Conservation (phyloP, 164 flowering plant genomes). For the Aristolochia fimbriata region DNA sequence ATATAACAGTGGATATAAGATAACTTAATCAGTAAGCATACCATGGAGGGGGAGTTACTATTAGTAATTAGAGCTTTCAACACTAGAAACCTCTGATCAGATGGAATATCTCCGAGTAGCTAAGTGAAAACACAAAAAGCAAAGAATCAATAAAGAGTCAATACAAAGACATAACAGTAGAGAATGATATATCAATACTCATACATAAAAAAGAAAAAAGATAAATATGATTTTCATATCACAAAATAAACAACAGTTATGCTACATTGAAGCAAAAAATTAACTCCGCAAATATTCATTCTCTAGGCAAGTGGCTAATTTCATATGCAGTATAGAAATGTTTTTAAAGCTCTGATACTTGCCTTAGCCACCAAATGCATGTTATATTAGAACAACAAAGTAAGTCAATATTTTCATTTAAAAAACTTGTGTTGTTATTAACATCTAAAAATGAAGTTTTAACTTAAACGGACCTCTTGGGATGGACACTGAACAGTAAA, state of each 20-base stretch:
- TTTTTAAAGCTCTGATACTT: too few species aligned
- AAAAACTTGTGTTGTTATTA: too few species aligned
- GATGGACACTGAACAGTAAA: too few species aligned
- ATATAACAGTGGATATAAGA: not conserved
- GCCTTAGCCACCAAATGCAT: too few species aligned
- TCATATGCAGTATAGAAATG: too few species aligned
- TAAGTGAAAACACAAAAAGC: constrained; percentile 12
- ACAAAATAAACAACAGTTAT: too few species aligned
- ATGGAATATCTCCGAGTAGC: constrained; percentile 74
- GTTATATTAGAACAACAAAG: too few species aligned
- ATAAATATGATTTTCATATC: not conserved
- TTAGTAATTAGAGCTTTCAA: constrained; percentile 49
- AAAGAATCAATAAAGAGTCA: not conserved
- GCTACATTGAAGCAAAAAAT: not conserved
- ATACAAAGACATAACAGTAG: not conserved
- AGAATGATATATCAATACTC: not conserved
- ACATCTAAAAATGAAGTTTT: too few species aligned
- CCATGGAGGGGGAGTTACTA: constrained; percentile 66
- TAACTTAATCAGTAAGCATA: constrained; percentile 16
- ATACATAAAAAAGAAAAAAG: not conserved
- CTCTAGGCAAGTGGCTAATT: too few species aligned
- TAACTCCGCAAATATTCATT: not conserved
- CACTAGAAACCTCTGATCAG: constrained; percentile 49
- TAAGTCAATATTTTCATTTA: too few species aligned
- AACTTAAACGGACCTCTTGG: too few species aligned